Percentiles rank a stretch among this genome's conserved stretches.
phyloP scores from a whole-genome alignment of 2,329 filamentous ascomycete genomes.

The Claviceps sp. region DNA sequence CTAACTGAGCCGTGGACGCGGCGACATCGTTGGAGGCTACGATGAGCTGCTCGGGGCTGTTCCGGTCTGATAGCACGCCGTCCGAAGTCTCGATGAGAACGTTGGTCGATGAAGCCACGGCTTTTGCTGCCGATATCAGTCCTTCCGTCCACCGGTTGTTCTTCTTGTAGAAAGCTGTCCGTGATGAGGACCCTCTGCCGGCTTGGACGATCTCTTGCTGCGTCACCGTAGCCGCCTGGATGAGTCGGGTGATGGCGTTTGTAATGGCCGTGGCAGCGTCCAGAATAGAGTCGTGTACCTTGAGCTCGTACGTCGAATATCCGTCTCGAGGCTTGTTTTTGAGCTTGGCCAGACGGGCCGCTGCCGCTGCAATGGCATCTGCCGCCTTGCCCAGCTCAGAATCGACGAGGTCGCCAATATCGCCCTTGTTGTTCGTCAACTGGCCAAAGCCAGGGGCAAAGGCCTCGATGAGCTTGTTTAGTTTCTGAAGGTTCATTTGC shows the following conservation, averaged over 20 bases:
- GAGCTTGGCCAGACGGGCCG: conserved; percentile 76
- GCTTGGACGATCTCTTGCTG: conserved; percentile 96
- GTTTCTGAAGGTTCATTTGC: conserved; percentile 80
- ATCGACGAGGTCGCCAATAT: conserved; percentile 87
- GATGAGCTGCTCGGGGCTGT: conserved; percentile 92
- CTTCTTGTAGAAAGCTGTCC: conserved; percentile 98
- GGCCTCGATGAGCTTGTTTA: conserved; percentile 84
- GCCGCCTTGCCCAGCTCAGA: conserved; percentile 84
- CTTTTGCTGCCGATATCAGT: conserved; percentile 92
- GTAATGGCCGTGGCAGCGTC: conserved; percentile 89
- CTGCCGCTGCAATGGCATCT: conserved; percentile 86
- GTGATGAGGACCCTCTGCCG: conserved; percentile 73
- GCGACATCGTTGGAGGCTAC: conserved; percentile 96
- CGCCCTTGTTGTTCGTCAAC: conserved; percentile 64
- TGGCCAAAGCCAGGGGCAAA: conserved; percentile 83
- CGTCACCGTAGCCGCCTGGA: conserved; percentile 84
- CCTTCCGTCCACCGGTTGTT: conserved; percentile 99
- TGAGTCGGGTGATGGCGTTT: conserved; percentile 82
- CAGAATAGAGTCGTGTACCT: conserved; percentile 89
- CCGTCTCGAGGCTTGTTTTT: conserved; percentile 94
- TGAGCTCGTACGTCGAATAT: conserved; percentile 91
- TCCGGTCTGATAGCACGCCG: conserved; percentile 81
- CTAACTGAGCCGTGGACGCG: conserved; percentile 89
- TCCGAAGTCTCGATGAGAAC: conserved; percentile 96
- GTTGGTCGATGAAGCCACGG: conserved; percentile 86